phyloP scores from a whole-genome alignment of 768 basidiomycete genomes.

The Rhodotorula sphaerocarpa region DNA sequence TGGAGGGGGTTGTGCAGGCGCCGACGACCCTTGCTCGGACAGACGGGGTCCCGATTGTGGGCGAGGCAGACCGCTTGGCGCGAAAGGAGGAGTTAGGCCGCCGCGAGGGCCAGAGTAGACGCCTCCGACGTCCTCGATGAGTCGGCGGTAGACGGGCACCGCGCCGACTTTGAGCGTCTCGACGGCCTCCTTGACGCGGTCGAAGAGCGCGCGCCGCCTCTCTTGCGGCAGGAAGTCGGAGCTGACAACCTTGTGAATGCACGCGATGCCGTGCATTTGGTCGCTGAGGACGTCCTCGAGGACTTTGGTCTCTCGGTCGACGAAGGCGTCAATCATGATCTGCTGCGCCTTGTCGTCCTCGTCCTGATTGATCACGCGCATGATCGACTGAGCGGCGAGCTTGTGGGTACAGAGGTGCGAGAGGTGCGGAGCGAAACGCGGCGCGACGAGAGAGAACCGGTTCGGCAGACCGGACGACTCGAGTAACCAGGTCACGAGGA shows the following conservation, averaged over 20 bases:
- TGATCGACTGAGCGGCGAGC: conserved; percentile 83
- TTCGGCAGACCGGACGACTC: conserved; percentile 91
- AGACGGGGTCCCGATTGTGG: background rate
- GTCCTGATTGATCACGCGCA: conserved; percentile 94
- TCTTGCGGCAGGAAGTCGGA: conserved; percentile 70
- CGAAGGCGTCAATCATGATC: conserved; percentile 79
- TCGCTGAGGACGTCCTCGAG: conserved; percentile 89
- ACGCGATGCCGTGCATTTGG: conserved; percentile 91
- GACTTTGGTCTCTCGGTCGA: conserved; percentile 78
- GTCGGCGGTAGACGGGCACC: conserved; percentile 85
- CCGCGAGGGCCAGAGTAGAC: conserved; percentile 50
- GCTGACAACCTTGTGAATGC: conserved; percentile 83
- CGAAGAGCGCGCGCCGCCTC: conserved; percentile 63
- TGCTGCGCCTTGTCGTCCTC: conserved; percentile 79
- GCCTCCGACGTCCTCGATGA: conserved; percentile 89
- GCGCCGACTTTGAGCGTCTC: conserved; percentile 84
- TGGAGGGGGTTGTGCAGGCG: conserved; percentile 48
- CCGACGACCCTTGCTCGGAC: background rate
- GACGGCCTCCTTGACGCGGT: conserved; percentile 80
- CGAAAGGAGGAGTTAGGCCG: background rate
- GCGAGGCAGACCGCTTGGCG: background rate
- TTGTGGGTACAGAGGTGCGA: conserved; percentile 98
- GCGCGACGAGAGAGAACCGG: conserved; percentile 87
- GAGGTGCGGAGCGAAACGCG: conserved; percentile 90
- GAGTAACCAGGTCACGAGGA: conserved; percentile 90